Conservation (phyloP, 176 grass and related monocot genomes). For the Oryza glumipatula region DNA sequence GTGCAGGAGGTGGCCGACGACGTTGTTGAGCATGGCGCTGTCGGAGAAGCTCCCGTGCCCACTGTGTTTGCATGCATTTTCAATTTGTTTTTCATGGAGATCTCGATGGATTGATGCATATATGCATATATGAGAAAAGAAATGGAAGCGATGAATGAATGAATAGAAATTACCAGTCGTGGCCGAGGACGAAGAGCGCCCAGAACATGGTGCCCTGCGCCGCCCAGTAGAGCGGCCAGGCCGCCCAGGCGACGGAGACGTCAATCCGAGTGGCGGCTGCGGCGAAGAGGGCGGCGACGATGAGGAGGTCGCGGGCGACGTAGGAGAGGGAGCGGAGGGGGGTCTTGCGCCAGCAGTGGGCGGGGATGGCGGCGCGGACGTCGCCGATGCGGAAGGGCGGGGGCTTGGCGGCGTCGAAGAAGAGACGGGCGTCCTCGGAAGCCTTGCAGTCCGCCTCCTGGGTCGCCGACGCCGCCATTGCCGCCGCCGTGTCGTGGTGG, state of each 20-base stretch:
- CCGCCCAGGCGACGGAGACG: neutral
- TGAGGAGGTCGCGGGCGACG: constrained; percentile 54
- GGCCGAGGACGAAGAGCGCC: constrained; percentile 92
- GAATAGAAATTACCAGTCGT: constrained; percentile 49
- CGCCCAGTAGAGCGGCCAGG: constrained; percentile 72
- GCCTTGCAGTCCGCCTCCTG: constrained; percentile 44
- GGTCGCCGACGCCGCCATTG: constrained; percentile 11
- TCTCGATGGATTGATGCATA: too few species aligned
- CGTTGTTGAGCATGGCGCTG: constrained; percentile 55
- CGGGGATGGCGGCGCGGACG: constrained; percentile 71
- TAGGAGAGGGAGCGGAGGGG: constrained; percentile 67
- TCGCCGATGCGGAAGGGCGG: constrained; percentile 92
- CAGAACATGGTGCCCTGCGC: constrained; percentile 98
- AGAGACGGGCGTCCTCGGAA: constrained; percentile 25
- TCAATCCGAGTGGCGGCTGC: neutral
- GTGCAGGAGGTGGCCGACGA: constrained; percentile 78
- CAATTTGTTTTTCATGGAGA: too few species aligned
- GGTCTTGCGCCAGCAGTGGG: constrained; percentile 75
- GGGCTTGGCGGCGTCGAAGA: constrained; percentile 67
- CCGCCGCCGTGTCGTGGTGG: too few species aligned
- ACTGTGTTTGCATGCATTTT: constrained; percentile 15
- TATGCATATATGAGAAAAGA: too few species aligned
- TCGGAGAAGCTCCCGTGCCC: constrained; percentile 93
- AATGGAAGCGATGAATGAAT: too few species aligned
- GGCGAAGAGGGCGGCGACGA: constrained; percentile 41